phyloP scores from a whole-genome alignment of 1,139 yeast genomes.

The Kodamaea plutei region DNA sequence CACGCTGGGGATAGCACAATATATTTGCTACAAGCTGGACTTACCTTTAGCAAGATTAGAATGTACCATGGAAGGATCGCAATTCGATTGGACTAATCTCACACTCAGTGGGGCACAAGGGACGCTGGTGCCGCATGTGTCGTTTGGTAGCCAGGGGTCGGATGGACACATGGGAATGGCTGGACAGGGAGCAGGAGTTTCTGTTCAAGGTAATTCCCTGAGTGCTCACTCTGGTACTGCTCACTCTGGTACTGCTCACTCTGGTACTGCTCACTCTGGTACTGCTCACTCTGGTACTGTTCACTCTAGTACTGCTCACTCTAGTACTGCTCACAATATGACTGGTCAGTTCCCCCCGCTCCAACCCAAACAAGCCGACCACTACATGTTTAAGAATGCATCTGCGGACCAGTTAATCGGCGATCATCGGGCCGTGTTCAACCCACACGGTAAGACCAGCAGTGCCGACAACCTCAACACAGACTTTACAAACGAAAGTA shows the following conservation, averaged over 20 bases:
- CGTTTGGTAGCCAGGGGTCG: constrained; percentile 23
- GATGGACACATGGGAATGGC: no score
- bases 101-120: constrained; percentile 14
- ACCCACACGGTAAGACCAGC: constrained; percentile 5
- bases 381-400: constrained; percentile 6
- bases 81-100: constrained; percentile 40
- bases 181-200: no score
- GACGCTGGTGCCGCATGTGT: constrained; percentile 33
- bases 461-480: constrained; percentile 8
- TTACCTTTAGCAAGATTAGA: not conserved
- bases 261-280: no score
- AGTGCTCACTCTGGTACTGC: not conserved
- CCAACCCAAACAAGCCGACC: constrained; percentile 1
- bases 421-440: not conserved
- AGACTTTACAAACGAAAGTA: constrained; percentile 13
- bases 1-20: not conserved
- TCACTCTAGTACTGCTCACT: no score
- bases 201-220: not conserved
- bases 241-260: no score
- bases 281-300: no score
- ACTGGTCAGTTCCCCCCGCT: not conserved
- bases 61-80: constrained; percentile 24
- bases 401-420: constrained; percentile 5
- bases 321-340: not conserved
- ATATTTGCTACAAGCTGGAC: not conserved